These are phyloP conservation scores for Scolecobasidium constrictum DNA, from an alignment of 2,329 filamentous ascomycete species.

Conservation along the genomic window DNA sequence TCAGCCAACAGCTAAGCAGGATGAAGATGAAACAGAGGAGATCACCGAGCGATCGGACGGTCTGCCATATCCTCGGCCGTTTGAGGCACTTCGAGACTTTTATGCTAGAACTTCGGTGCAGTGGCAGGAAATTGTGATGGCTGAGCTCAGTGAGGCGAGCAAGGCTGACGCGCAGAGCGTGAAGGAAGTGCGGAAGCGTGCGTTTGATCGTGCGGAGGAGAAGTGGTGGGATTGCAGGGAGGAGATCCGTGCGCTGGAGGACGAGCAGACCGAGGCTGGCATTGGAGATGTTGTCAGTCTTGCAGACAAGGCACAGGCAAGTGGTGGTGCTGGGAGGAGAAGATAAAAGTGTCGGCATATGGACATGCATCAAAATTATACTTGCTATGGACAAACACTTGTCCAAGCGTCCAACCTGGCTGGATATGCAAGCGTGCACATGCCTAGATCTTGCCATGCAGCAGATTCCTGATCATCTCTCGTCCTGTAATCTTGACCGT, in stretches of 20 bases:
- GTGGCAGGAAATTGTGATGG: constrained; percentile 83
- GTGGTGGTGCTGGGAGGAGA: constrained; percentile 29
- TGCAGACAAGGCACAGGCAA: constrained; percentile 53
- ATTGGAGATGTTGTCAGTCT: constrained; percentile 91
- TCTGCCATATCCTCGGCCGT: constrained; percentile 67
- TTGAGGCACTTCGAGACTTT: constrained; percentile 86
- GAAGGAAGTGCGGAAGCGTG: constrained; percentile 88
- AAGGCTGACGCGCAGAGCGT: constrained; percentile 48
- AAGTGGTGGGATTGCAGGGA: constrained; percentile 99
- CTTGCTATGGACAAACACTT: too few species aligned
- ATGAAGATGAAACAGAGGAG: constrained; percentile 37
- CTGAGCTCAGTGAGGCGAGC: constrained; percentile 55
- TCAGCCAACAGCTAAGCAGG: constrained; percentile 23
- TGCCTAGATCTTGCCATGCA: constrained; percentile 57
- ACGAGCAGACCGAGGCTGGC: constrained; percentile 90
- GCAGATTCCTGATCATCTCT: constrained; percentile 66
- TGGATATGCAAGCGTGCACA: too few species aligned
- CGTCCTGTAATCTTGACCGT: constrained; percentile 64
- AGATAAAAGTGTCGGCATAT: too few species aligned
- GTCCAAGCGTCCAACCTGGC: too few species aligned
- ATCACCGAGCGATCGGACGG: constrained; percentile 57
- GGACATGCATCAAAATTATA: too few species aligned
- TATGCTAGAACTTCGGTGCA: constrained; percentile 77
- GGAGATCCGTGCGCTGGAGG: constrained; percentile 82
- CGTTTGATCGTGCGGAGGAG: constrained; percentile 83